Conservation (phyloP, 2,329 filamentous ascomycete species). For the Huntiella omanensis region DNA sequence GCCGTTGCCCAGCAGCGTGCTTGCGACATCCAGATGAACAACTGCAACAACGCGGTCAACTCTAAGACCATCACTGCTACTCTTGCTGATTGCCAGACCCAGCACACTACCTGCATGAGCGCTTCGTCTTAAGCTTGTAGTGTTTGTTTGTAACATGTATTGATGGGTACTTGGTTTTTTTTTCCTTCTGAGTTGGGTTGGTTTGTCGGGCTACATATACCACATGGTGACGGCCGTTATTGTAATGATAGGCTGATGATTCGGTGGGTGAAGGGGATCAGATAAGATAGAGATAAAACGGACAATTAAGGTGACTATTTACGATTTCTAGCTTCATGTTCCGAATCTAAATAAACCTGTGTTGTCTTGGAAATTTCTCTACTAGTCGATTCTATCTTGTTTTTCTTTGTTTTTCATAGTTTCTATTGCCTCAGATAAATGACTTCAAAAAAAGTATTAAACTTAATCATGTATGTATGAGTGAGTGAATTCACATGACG, state of each 20-base stretch:
- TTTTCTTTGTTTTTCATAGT: not conserved
- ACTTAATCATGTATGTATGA: not conserved
- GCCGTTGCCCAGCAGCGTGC: slow-evolving; percentile 37
- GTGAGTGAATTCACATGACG: not conserved
- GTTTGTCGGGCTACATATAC: not conserved
- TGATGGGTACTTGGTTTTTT: not conserved
- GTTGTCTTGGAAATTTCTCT: slow-evolving; percentile 2
- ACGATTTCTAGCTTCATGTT: not conserved
- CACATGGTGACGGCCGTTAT: not conserved
- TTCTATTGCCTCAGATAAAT: not conserved
- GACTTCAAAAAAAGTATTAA: not conserved
- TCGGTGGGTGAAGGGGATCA: not conserved
- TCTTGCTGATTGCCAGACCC: slow-evolving; percentile 33
- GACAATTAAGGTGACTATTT: slow-evolving; percentile 1
- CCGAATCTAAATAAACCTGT: not conserved
- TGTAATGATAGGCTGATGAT: slow-evolving; percentile 1
- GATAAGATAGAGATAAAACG: not conserved
- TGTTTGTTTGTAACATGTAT: not conserved
- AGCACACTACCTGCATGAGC: slow-evolving; percentile 27
- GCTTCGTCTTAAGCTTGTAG: slow-evolving; percentile 16
- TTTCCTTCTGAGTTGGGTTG: not conserved
- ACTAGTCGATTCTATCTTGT: not conserved
- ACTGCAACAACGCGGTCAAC: slow-evolving; percentile 38
- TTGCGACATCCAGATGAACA: slow-evolving; percentile 45
- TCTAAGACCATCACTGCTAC: slow-evolving; percentile 24